These are phyloP conservation scores for Phytopythium boreale DNA, from an alignment of 352 stramenopile genomes.

Conservation along the genomic window DNA sequence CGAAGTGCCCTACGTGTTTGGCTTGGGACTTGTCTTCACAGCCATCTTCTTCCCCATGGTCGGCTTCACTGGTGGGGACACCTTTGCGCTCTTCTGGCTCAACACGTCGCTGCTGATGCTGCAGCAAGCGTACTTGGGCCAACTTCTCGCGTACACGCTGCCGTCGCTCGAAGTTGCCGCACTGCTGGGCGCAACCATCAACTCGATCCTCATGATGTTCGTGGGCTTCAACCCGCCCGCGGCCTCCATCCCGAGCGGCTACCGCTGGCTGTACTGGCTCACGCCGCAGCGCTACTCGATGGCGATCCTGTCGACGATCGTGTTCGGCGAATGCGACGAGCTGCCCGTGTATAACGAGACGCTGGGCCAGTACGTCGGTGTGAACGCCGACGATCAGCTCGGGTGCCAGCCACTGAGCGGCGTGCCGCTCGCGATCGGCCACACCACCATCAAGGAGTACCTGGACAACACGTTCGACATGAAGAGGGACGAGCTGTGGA, in stretches of 20 bases:
- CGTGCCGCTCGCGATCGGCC: constrained; percentile 22
- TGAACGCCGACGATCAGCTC: constrained; percentile 15
- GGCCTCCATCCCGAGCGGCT: constrained; percentile 41
- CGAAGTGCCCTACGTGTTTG: constrained; percentile 75
- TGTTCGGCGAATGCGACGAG: constrained; percentile 45
- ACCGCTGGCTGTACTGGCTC: constrained; percentile 51
- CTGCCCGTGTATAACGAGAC: constrained; percentile 22
- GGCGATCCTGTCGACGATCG: constrained; percentile 27
- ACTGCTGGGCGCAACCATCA: constrained; percentile 39
- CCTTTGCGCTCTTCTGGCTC: constrained; percentile 58
- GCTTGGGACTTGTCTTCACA: constrained; percentile 43
- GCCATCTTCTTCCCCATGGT: constrained; percentile 57
- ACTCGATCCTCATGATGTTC: constrained; percentile 57
- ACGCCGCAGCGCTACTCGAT: constrained; percentile 36
- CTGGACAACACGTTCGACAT: constrained; percentile 45
- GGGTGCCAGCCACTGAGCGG: constrained; percentile 38
- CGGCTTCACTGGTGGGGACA: constrained; percentile 37
- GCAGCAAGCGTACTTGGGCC: constrained; percentile 45
- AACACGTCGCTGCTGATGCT: constrained; percentile 43
- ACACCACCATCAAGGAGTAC: constrained; percentile 55
- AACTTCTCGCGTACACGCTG: constrained; percentile 40
- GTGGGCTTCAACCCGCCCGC: constrained; percentile 45
- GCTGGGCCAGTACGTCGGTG: constrained; percentile 21
- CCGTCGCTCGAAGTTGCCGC: constrained; percentile 38
- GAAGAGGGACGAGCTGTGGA: constrained; percentile 52